Evolutionary conservation across 2,329 filamentous ascomycete species (phyloP), one percentile per base, ranked within the genome.

Genomic region (Pseudocercospora macadamiae): DNA sequence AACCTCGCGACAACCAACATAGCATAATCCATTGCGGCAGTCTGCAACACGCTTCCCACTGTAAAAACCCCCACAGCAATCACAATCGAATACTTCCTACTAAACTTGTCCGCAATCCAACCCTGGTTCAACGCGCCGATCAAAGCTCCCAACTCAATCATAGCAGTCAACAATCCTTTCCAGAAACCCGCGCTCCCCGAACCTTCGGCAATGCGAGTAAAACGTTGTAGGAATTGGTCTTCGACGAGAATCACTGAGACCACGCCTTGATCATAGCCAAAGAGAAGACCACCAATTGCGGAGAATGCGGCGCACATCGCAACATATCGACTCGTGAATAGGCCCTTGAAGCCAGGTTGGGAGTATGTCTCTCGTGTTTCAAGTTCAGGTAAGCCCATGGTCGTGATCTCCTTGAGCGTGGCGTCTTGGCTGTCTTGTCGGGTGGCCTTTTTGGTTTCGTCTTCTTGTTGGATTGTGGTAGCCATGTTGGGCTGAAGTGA

Each of bases 101-200:
- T 79, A 49, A 76, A 71, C 51, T 67, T 71, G 57, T 80, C 79
- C 8, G 74, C 74, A 4, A 79, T 68, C 59, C 70, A 74, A 21
- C 64, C 65, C 42, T 70, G 69, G 48, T 68, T 70, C 32, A 72
- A 53, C 16, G 66, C 68, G 10, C 70, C 69, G 10, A 79, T 19
- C 34, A 79, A 73, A 19, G 74, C 75, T 4, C 75, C 77, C 1
- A 79, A 70, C 59, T 74, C 70, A 16, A 79, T 69, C 74, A 79
- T 79, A 4, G 72, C 76, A 2, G 77, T 79, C 71, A 78, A 75
- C 51, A 79, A 68, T 3, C 80, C 73, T 89, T 84, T 67, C 88
- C 90, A n/a, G 89, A 88, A 73, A 89, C 88, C 59, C 91, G 73
- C 66, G 78, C 82, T 68, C 79, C 77, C 42, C 75, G 70, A 57